These are phyloP conservation scores for Microcera coccophila DNA, from an alignment of 2,329 filamentous ascomycete species.

Conservation along the genomic window DNA sequence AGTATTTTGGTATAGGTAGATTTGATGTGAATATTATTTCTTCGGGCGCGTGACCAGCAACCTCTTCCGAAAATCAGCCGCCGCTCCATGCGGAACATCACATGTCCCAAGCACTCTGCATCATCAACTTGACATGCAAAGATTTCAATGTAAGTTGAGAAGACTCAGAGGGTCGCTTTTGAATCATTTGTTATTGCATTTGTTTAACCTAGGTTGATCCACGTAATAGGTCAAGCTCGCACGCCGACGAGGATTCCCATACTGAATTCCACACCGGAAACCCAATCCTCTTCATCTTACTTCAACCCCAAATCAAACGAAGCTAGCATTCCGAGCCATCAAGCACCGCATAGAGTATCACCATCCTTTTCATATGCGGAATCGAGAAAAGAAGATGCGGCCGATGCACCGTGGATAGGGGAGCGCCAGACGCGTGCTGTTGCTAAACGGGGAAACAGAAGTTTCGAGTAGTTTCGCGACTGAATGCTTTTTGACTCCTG, in stretches of 20 bases:
- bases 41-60: too few species aligned
- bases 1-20: too few species aligned
- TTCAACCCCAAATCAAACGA: constrained; percentile 7
- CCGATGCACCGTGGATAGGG: neutral
- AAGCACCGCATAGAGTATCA: constrained; percentile 6
- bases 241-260: constrained; percentile 6
- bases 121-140: too few species aligned
- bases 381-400: constrained; percentile 5
- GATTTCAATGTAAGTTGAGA: neutral
- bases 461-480: constrained; percentile 1
- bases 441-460: neutral
- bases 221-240: constrained; percentile 7
- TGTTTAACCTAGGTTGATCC: constrained; percentile 10
- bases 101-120: too few species aligned
- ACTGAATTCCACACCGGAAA: constrained; percentile 6
- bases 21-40: too few species aligned
- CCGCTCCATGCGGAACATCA: too few species aligned
- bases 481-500: constrained; percentile 2
- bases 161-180: neutral
- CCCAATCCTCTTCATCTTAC: constrained; percentile 6
- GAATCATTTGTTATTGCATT: constrained; percentile 16
- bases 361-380: constrained; percentile 13
- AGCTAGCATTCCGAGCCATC: constrained; percentile 1
- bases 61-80: too few species aligned
- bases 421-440: neutral